phyloP scores from a whole-genome alignment of 768 basidiomycete species.

The Coprinopsis strossmayeri region DNA sequence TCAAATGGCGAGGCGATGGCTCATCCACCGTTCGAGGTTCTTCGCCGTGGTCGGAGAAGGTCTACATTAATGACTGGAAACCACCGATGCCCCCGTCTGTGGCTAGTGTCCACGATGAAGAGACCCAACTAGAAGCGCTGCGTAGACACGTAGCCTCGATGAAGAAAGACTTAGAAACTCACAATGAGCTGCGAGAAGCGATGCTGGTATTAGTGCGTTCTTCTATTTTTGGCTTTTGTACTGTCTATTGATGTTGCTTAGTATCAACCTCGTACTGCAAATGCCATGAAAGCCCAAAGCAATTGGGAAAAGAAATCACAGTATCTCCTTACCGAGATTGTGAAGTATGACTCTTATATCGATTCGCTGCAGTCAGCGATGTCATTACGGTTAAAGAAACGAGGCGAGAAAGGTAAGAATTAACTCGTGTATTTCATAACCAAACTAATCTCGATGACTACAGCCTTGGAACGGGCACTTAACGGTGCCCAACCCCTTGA shows the following conservation, averaged over 20 bases:
- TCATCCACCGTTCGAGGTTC: conserved; percentile 55
- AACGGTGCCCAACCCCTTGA: conserved; percentile 25
- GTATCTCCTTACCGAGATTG: conserved; percentile 84
- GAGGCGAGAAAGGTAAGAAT: conserved; percentile 72
- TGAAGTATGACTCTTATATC: conserved; percentile 94
- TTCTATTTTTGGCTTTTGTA: not conserved
- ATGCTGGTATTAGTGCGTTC: conserved; percentile 69
- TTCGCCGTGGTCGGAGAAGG: conserved; percentile 74
- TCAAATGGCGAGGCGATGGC: conserved; percentile 61
- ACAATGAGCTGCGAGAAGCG: conserved; percentile 77
- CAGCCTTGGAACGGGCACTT: conserved; percentile 29
- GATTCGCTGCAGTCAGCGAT: conserved; percentile 84
- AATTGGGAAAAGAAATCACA: conserved; percentile 95
- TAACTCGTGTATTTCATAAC: not conserved
- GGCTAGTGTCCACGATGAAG: conserved; percentile 84
- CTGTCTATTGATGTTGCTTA: conserved; percentile 24
- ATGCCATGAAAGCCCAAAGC: conserved; percentile 65
- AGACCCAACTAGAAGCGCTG: conserved; percentile 85
- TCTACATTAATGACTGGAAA: conserved; percentile 90
- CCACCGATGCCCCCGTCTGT: conserved; percentile 80
- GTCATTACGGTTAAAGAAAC: conserved; percentile 77
- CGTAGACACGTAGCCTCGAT: conserved; percentile 72
- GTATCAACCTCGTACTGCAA: conserved; percentile 76
- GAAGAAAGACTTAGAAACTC: conserved; percentile 73
- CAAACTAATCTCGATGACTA: not conserved